phyloP scores from a whole-genome alignment of 2,329 filamentous ascomycete species.

The Penicillium sp. region DNA sequence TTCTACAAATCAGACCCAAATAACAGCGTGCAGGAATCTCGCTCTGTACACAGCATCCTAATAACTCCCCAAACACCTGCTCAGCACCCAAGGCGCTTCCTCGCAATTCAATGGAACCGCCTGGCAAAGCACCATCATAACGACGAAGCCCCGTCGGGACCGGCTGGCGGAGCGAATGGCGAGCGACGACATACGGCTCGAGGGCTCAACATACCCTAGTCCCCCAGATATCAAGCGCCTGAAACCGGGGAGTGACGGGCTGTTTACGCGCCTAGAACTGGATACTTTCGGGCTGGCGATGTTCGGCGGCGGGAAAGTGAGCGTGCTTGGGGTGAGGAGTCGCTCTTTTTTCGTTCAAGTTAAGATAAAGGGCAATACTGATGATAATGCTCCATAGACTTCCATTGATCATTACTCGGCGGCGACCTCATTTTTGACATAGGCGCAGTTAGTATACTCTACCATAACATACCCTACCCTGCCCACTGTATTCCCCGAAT shows the following conservation, averaged over 20 bases:
- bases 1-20: background rate
- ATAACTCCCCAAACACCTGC: conserved; percentile 6
- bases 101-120: conserved; percentile 16
- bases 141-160: conserved; percentile 12
- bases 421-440: conserved; percentile 14
- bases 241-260: background rate
- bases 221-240: background rate
- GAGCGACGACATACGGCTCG: background rate
- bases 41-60: conserved; percentile 13
- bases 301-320: conserved; percentile 15
- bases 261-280: conserved; percentile 11
- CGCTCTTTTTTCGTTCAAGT: no score
- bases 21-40: background rate
- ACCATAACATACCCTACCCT: background rate
- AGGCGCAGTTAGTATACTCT: conserved; percentile 3
- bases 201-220: background rate
- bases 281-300: conserved; percentile 18
- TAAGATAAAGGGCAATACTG: no score
- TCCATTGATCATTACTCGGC: conserved; percentile 11
- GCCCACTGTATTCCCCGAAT: background rate
- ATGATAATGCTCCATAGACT: background rate
- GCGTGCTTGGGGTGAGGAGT: conserved; percentile 13
- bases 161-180: conserved; percentile 17
- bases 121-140: conserved; percentile 11
- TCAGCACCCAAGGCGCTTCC: background rate